phyloP scores from a whole-genome alignment of 2,329 filamentous ascomycete genomes.

The Leptographium radiaticola region DNA sequence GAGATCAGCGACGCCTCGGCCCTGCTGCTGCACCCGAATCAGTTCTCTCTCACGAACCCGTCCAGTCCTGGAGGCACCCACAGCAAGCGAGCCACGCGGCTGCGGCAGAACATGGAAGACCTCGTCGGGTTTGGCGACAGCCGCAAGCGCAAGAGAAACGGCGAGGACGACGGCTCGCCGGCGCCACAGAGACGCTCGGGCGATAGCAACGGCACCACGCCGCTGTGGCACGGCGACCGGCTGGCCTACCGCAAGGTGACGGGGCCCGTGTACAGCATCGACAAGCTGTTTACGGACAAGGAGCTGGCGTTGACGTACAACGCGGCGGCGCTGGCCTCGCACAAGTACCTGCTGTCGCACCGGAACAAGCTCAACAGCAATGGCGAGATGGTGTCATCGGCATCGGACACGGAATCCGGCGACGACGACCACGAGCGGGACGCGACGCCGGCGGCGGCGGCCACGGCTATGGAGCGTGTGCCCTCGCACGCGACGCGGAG shows the following conservation, averaged over 20 bases:
- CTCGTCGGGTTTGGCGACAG: conserved; percentile 38
- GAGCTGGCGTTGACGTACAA: conserved; percentile 56
- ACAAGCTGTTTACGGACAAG: conserved; percentile 59
- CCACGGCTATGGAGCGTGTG: conserved; percentile 44
- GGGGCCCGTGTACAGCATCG: conserved; percentile 50
- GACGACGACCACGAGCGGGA: conserved; percentile 36
- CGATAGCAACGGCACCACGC: conserved; percentile 36
- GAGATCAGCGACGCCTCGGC: conserved; percentile 56
- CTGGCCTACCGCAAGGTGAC: conserved; percentile 35
- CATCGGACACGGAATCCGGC: conserved; percentile 39
- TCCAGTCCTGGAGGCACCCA: conserved; percentile 50
- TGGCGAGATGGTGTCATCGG: conserved; percentile 34
- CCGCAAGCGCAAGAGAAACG: conserved; percentile 51
- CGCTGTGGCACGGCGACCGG: conserved; percentile 20
- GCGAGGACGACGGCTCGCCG: conserved; percentile 47
- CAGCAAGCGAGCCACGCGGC: conserved; percentile 48
- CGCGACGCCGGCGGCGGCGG: conserved; percentile 15
- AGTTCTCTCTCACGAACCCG: conserved; percentile 53
- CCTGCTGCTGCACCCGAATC: conserved; percentile 52
- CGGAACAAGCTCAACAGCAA: conserved; percentile 34
- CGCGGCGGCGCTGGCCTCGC: conserved; percentile 45
- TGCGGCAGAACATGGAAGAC: conserved; percentile 49
- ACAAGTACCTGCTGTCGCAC: conserved; percentile 48
- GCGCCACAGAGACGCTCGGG: conserved; percentile 41
- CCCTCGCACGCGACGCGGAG: conserved; percentile 52